Percentiles rank a stretch among this genome's conserved stretches.
phyloP scores from a whole-genome alignment of 768 basidiomycete genomes.

The Leccinum disarticulatum region DNA sequence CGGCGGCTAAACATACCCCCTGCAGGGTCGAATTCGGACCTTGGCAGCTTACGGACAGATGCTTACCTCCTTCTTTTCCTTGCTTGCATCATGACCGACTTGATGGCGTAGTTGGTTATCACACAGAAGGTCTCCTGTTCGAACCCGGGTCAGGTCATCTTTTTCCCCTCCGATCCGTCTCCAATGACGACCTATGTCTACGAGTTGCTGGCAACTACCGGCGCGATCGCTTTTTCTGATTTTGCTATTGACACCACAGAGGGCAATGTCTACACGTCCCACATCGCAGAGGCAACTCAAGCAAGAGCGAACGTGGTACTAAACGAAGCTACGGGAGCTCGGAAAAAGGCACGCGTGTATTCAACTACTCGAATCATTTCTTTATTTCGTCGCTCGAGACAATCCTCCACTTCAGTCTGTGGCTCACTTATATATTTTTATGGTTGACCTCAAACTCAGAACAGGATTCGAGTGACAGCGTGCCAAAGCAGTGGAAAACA shows the following conservation, averaged over 20 bases:
- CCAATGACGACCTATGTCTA: conserved; percentile 59
- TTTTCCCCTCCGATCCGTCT: neutral
- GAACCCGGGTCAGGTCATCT: conserved; percentile 51
- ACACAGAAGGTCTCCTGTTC: conserved; percentile 75
- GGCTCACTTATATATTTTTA: no score
- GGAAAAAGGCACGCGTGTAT: no score
- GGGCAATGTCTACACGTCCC: conserved; percentile 48
- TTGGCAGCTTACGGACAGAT: neutral
- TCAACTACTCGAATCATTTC: no score
- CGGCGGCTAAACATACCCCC: neutral
- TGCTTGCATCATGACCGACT: conserved; percentile 8
- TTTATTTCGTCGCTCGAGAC: no score
- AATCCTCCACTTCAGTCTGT: no score
- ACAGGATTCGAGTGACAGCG: no score
- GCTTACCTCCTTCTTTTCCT: no score
- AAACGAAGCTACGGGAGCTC: no score
- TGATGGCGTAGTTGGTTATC: conserved; percentile 60
- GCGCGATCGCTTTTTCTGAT: conserved; percentile 75
- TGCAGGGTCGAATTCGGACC: conserved; percentile 1
- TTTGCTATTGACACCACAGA: conserved; percentile 61
- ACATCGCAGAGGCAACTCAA: conserved; percentile 74
- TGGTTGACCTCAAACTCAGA: no score
- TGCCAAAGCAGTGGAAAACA: no score
- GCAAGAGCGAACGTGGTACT: conserved; percentile 58
- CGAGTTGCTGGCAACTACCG: conserved; percentile 77